These are phyloP conservation scores for Irpex rosettiformis DNA, from an alignment of 1,284 basidiomycete species.

Conservation along the genomic window DNA sequence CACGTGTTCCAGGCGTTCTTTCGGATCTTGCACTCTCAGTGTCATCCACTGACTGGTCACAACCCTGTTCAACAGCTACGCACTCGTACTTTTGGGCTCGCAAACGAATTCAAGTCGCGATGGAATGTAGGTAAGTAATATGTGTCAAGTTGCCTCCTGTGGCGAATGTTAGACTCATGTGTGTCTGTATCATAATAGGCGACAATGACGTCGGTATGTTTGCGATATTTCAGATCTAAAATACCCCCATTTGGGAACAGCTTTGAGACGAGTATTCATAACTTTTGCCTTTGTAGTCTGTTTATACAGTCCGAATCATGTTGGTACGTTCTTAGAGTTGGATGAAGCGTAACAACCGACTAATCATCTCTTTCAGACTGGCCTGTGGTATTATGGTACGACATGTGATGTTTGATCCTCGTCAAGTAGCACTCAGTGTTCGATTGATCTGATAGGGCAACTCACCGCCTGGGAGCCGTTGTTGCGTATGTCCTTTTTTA, in stretches of 20 bases:
- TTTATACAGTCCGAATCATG: slow-evolving; percentile 23
- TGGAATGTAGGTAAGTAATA: slow-evolving; percentile 26
- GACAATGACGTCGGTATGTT: slow-evolving; percentile 22
- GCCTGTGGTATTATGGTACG: slow-evolving; percentile 56
- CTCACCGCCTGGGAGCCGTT: slow-evolving; percentile 68
- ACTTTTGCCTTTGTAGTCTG: slow-evolving; percentile 16
- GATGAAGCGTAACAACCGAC: background rate
- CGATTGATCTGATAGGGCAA: slow-evolving; percentile 54
- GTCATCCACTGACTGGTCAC: background rate
- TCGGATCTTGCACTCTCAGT: background rate
- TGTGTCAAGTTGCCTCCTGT: background rate
- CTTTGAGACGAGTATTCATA: background rate
- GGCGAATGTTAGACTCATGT: slow-evolving; percentile 1
- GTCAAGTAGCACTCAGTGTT: too few species aligned
- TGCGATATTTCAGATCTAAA: too few species aligned
- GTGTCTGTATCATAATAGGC: slow-evolving; percentile 8
- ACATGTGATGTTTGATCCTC: too few species aligned
- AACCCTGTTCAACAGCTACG: slow-evolving; percentile 17
- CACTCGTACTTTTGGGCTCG: slow-evolving; percentile 28
- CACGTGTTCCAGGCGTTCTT: slow-evolving; percentile 1
- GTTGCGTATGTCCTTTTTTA: slow-evolving; percentile 38
- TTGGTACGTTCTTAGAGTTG: slow-evolving; percentile 15
- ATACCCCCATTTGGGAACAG: background rate
- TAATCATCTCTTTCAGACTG: slow-evolving; percentile 50
- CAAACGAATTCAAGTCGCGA: slow-evolving; percentile 25